Base-by-base conservation (phyloP, 345 rosid species). In the Melaleuca alternifolia region DNA sequence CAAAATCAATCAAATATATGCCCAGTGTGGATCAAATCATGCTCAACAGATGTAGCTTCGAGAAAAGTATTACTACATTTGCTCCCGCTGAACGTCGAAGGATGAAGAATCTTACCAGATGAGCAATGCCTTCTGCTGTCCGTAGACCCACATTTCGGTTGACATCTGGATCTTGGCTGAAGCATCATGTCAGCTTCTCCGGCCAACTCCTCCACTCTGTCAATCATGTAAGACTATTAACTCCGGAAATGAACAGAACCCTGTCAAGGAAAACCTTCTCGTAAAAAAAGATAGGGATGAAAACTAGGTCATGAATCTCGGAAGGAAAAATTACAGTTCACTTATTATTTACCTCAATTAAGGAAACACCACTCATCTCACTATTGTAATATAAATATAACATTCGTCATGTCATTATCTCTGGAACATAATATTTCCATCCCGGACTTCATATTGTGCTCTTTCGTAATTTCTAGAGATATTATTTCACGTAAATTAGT, bases 401-500 rank as follows among this genome's bases (percentile, higher is more conserved):
- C 10, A 61, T 61, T 61, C 41, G 28, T 30, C 75, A 61, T 37
- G 0, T 0, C 21, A 61, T 0, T 7, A 61, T 14, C 41, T 28
- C 10, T 2, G 0, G 20, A 61, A 14, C 14, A 61, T n/a, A 28
- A 61, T 3, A 13, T 28, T 28, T 0, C 41, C 0, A 16, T 0
- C 0, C 1, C 11, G 20, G 28, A 0, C 75, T 61, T 8, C 41
- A 28, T 13, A 28, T 30, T 7, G 20, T 0, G 21, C 2, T 28
- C 0, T 14, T 61, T 14, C 20, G 7, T 61, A 61, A 61, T 7
- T 61, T 61, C 75, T 0, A n/a, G 13, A 14, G 41, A 28, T 0
- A 5, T 10, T 14, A 10, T 61, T 1, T 8, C 2, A 0, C 10
- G 41, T 13, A 8, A 6, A 13, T 30, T 0, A 1, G 10, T 28